Evolutionary conservation across 73 alveolate genomes (phyloP), one percentile per base, ranked within the genome.

Genomic region (Paramecium pentaurelia): DNA sequence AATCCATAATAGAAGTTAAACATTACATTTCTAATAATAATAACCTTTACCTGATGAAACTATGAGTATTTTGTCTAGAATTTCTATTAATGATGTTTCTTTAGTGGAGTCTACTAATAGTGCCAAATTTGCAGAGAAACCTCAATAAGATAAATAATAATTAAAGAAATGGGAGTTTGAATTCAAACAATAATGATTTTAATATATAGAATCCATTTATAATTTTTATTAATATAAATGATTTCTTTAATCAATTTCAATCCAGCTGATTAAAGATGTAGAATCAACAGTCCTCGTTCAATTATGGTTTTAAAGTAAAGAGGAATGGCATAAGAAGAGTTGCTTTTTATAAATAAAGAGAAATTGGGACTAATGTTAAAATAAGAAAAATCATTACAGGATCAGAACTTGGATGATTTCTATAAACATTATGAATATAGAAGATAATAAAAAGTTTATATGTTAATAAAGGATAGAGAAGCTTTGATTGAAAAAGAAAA

Each of bases 401-500:
- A 49, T 44, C 58, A 80, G 75, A 80, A 42, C 32, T 49, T 80
- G 12, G 91, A 80, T 80, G 91, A 80, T 28, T 80, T 80, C 58
- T 80, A 45, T 80, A 80, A 49, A 42, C 91, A 80, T 45, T 80
- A 80, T 47, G 91, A 80, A 47, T 80, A 80, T 80, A 6, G 73
- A 49, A 80, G 91, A 49, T 8, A 80, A 80, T 80, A 80, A 64
- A 80, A 80, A 47, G 75, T 80, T 18, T 80, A 80, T 12, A 44
- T 49, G 51, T 36, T 80, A 80, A 44, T 80, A 18, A 80, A 47
- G 34, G 91, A 80, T 34, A 80, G 91, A 80, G 91, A 80, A 27
- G 91, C 91, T 38, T 47, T 80, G 10, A 80, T 80, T 45, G 91
- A 49, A 36, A 45, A 80, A 80, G 91, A 80, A 36, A 80, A 80